Conservation (phyloP, 2,329 filamentous ascomycete genomes). For the Colletotrichum ledebouriae region DNA sequence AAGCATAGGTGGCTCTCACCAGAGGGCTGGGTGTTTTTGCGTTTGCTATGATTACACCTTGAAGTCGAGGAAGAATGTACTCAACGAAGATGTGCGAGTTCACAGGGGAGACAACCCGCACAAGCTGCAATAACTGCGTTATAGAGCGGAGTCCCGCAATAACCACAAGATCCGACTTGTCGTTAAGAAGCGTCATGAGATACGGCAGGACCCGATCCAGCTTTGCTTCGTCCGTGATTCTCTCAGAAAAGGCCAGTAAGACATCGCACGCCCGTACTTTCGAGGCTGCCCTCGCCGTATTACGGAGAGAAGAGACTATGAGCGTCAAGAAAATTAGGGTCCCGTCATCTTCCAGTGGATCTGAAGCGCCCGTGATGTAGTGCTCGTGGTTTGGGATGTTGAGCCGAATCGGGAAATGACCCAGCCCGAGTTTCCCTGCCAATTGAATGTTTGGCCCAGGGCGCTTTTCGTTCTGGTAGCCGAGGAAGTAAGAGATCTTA, state of each 20-base stretch:
- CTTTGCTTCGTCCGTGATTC: slow-evolving; percentile 94
- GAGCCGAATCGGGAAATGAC: slow-evolving; percentile 83
- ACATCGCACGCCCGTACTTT: slow-evolving; percentile 92
- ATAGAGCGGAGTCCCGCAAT: slow-evolving; percentile 88
- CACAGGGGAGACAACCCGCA: slow-evolving; percentile 86
- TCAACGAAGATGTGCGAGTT: slow-evolving; percentile 79
- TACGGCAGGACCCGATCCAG: slow-evolving; percentile 94
- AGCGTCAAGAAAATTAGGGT: slow-evolving; percentile 93
- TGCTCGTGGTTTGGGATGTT: slow-evolving; percentile 90
- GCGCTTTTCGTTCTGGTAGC: slow-evolving; percentile 63
- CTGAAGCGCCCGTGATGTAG: slow-evolving; percentile 70
- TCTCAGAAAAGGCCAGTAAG: slow-evolving; percentile 89
- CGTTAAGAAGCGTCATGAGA: slow-evolving; percentile 83
- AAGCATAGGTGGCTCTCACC: slow-evolving; percentile 91
- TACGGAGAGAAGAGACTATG: slow-evolving; percentile 88
- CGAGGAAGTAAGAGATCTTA: slow-evolving; percentile 95
- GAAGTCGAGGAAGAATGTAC: slow-evolving; percentile 75
- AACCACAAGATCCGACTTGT: slow-evolving; percentile 86
- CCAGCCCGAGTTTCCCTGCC: slow-evolving; percentile 65
- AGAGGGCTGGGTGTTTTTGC: slow-evolving; percentile 72
- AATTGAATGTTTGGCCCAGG: slow-evolving; percentile 49
- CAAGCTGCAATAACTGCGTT: slow-evolving; percentile 88
- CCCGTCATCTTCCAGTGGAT: slow-evolving; percentile 82
- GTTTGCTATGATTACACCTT: slow-evolving; percentile 63
- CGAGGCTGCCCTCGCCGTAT: slow-evolving; percentile 89